Percentiles rank a stretch among this genome's conserved stretches.
phyloP scores from a whole-genome alignment of 352 stramenopile species.

The Plasmopara muralis region DNA sequence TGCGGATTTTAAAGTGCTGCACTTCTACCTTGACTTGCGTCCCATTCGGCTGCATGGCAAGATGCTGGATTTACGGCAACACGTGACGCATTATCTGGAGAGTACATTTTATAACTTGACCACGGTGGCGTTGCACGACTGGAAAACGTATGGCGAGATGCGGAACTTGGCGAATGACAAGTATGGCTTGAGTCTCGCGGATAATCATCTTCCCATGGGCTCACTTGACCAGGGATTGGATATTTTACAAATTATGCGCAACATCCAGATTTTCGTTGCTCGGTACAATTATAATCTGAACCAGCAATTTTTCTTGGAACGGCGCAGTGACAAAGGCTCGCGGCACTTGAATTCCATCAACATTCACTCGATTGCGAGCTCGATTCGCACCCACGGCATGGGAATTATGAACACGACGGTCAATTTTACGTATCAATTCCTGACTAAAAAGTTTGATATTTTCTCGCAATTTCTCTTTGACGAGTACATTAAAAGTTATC shows the following conservation, averaged over 20 bases:
- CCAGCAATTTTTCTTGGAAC: constrained; percentile 93
- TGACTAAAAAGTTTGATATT: constrained; percentile 88
- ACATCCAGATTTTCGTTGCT: constrained; percentile 90
- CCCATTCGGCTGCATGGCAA: constrained; percentile 87
- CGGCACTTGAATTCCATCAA: constrained; percentile 92
- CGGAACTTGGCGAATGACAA: constrained; percentile 89
- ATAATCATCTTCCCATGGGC: constrained; percentile 92
- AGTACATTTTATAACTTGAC: constrained; percentile 94
- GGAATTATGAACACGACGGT: constrained; percentile 94
- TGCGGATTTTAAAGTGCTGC: constrained; percentile 73
- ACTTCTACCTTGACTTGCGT: constrained; percentile 80
- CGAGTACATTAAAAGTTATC: constrained; percentile 91
- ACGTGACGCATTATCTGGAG: constrained; percentile 91
- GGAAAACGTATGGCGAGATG: constrained; percentile 93
- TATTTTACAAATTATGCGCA: constrained; percentile 94
- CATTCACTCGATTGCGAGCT: constrained; percentile 87
- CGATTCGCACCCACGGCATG: constrained; percentile 92
- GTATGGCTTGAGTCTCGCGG: constrained; percentile 85
- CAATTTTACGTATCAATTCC: constrained; percentile 94
- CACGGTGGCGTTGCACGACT: constrained; percentile 92
- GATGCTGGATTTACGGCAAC: constrained; percentile 74
- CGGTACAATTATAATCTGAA: constrained; percentile 95
- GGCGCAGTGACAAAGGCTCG: constrained; percentile 84
- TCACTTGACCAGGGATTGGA: constrained; percentile 89
- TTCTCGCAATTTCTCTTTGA: constrained; percentile 92